Base-by-base conservation (phyloP, 1,284 basidiomycete genomes). In the Taiwanofungus camphoratus region DNA sequence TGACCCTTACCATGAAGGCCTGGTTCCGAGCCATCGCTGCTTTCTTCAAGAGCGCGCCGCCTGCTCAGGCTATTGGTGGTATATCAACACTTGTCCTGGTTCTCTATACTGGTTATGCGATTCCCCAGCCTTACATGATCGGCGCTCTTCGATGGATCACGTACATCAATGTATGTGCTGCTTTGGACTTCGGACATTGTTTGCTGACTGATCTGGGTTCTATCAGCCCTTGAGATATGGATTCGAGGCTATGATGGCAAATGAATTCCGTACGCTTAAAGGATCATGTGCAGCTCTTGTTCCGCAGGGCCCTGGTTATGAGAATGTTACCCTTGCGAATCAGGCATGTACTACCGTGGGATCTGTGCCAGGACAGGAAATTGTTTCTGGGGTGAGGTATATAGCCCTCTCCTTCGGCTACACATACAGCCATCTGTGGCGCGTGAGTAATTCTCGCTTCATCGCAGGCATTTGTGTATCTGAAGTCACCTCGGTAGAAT, bases 331-430 rank as follows among this genome's bases (percentile, higher is more conserved):
- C 0, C 39, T 77, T 7, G 58, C 51, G 4, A 82, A 84, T 52
- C 76, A 78, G 58, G 80, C 77, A 6, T 86, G 84, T 54, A 67
- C 77, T 8, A 73, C 72, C 1, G 68, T 82, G 16, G 79, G 80
- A 11, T 67, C 76, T 0, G 46, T 69, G 13, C 50, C 74, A 1
- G 79, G 78, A 1, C 63, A 70, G 47, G 46, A 51, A 8, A 62
- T 52, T 8, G 79, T 82, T 15, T 56, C 68, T 32, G 79, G 79
- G 0, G 66, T 71, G 21, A 54, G 56, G 11, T 89, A 82, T 60
- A 62, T 90, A 27, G 52, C 49, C n/a, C 59, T 78, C 1, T 76
- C 79, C 0, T 94, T 73, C 59, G 69, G 65, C 0, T 94, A 89
- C 62, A 57, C 65, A 15, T 74, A 74, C 45, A 61, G 58, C 19